Percentiles rank a stretch among this genome's conserved stretches.
Evolutionary conservation across 2,329 filamentous ascomycete species (phyloP).

Genomic region (Apiospora arundinis): DNA sequence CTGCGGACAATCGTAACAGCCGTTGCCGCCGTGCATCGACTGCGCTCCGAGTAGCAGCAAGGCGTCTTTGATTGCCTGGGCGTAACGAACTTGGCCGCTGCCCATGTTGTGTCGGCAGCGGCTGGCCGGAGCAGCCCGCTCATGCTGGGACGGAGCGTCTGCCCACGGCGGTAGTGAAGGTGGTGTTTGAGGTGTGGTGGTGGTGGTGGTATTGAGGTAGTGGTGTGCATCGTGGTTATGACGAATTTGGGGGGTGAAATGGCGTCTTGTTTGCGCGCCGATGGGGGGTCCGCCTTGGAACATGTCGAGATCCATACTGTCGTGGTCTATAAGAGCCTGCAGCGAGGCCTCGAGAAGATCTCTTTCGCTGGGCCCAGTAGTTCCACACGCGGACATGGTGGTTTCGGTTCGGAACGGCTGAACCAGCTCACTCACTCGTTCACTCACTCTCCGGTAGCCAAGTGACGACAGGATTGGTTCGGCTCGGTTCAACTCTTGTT

Average conservation of each 20-base stretch:
- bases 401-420: too few relatives aligned
- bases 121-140: not conserved
- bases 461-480: too few relatives aligned
- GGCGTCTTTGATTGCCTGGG: not conserved
- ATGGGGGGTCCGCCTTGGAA: not conserved
- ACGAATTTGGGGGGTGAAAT: conserved; percentile 1
- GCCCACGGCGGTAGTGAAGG: not conserved
- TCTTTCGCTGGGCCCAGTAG: not conserved
- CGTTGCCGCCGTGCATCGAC: not conserved
- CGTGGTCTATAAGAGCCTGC: not conserved
- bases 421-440: too few relatives aligned
- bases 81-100: not conserved
- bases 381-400: not conserved
- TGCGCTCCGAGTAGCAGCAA: not conserved
- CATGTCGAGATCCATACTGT: not conserved
- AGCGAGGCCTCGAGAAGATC: not conserved
- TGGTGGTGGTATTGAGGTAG: not conserved
- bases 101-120: not conserved
- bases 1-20: not conserved
- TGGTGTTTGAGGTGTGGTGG: not conserved
- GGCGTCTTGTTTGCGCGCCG: not conserved
- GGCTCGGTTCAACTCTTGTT: too few relatives aligned
- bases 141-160: not conserved
- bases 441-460: too few relatives aligned
- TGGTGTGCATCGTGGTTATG: not conserved